A percentile compares a stretch with the other conserved stretches of the same genome.
phyloP scores from a whole-genome alignment of 495 filamentous ascomycete species.

The Neurospora sp. region DNA sequence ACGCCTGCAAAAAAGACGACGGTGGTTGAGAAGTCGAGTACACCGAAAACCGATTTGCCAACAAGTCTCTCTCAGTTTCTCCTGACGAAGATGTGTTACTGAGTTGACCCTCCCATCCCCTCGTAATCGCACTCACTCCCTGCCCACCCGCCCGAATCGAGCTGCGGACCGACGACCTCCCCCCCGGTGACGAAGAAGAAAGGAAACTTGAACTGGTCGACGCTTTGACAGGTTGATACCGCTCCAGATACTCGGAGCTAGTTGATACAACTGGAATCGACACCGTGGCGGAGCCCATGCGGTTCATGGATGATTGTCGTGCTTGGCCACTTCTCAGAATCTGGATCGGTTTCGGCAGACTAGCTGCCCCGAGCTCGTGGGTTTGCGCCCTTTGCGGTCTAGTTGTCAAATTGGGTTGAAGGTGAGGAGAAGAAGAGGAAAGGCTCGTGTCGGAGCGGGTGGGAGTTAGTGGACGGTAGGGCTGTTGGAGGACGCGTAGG shows the following conservation, averaged over 20 bases:
- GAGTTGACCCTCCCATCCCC: neutral
- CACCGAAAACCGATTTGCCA: neutral
- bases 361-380: neutral
- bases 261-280: neutral
- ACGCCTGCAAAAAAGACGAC: neutral
- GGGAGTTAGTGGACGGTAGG: neutral
- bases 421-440: neutral
- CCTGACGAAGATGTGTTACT: neutral
- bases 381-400: neutral
- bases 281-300: neutral
- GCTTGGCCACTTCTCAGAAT: neutral
- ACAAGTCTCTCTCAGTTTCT: neutral
- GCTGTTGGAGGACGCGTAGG: neutral
- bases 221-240: neutral
- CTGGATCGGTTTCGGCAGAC: neutral
- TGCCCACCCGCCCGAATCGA: neutral
- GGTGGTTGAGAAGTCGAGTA: neutral
- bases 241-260: slow-evolving; percentile 6
- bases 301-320: neutral
- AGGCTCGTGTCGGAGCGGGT: neutral
- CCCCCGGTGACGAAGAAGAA: neutral
- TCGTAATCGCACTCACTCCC: neutral
- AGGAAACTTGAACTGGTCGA: neutral
- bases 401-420: neutral
- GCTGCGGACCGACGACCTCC: neutral